These are phyloP conservation scores for Gnomoniopsis sp. DNA, from an alignment of 2,329 filamentous ascomycete species.

Conservation along the genomic window DNA sequence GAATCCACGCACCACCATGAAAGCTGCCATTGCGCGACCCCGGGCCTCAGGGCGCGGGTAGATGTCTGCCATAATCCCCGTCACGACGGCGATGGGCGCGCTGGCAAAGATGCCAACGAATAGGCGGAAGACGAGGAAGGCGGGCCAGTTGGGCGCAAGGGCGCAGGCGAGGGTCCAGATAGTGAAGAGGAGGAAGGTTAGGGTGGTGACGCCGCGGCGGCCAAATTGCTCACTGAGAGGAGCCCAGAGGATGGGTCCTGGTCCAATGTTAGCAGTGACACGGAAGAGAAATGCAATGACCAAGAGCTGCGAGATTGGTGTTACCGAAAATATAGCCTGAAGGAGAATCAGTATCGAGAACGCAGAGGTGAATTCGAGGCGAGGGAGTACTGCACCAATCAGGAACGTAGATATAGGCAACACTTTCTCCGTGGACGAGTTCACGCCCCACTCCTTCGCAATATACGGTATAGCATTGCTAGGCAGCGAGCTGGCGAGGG, in stretches of 20 bases:
- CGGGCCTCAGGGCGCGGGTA: constrained; percentile 53
- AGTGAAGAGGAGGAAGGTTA: constrained; percentile 45
- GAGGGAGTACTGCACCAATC: no score
- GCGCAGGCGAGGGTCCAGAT: constrained; percentile 55
- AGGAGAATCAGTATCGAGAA: background rate
- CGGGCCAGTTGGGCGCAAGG: constrained; percentile 48
- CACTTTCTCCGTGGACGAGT: constrained; percentile 40
- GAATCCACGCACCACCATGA: constrained; percentile 52
- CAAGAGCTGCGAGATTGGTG: no score
- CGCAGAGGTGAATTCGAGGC: no score
- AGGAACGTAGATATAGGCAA: constrained; percentile 63
- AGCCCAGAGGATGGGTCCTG: constrained; percentile 56
- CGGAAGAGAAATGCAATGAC: no score
- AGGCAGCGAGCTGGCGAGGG: constrained; percentile 62
- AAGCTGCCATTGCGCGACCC: constrained; percentile 59
- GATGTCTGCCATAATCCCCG: constrained; percentile 63
- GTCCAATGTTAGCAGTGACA: background rate
- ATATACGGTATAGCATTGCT: constrained; percentile 61
- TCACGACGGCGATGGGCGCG: constrained; percentile 60
- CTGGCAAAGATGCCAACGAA: constrained; percentile 52
- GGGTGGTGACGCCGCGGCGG: constrained; percentile 43
- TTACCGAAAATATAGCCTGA: constrained; percentile 54
- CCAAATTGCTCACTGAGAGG: constrained; percentile 65
- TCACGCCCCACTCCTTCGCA: constrained; percentile 52
- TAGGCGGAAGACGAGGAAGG: constrained; percentile 53